Conservation (phyloP, 371 early-diverging fungal species). For the Dentiscutata heterogama region DNA sequence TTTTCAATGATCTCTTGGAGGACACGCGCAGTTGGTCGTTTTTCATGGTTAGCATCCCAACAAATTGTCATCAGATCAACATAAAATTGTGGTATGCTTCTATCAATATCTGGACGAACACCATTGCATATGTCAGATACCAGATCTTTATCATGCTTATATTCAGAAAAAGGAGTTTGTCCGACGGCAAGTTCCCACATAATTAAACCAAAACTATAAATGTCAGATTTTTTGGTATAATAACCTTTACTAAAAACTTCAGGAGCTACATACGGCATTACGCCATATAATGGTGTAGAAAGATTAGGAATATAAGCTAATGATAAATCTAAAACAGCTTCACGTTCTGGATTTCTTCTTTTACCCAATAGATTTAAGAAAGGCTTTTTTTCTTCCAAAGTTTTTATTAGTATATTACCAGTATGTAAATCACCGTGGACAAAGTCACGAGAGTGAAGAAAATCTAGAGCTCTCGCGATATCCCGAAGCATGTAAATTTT, state of each 20-base stretch:
- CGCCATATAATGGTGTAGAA: constrained; percentile 2
- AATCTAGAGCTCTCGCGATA: constrained; percentile 8
- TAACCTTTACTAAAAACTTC: constrained; percentile 29
- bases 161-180: constrained; percentile 9
- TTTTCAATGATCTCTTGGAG: background rate
- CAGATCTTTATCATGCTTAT: background rate
- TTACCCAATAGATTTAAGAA: background rate
- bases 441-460: constrained; percentile 16
- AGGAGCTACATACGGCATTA: constrained; percentile 41
- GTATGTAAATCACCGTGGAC: constrained; percentile 43
- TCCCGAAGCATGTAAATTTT: constrained; percentile 13
- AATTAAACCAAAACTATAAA: constrained; percentile 41
- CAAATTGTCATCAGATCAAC: constrained; percentile 20
- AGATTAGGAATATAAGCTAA: background rate
- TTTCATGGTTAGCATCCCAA: constrained; percentile 13
- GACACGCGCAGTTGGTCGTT: background rate
- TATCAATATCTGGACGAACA: background rate
- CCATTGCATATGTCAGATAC: constrained; percentile 1
- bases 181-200: constrained; percentile 40
- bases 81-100: constrained; percentile 19
- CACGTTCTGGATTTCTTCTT: background rate
- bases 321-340: background rate
- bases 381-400: background rate
- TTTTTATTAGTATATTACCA: constrained; percentile 39
- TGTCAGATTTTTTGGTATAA: constrained; percentile 23